Conservation (phyloP, 495 filamentous ascomycete genomes). For the Pyrenula massariospora region DNA sequence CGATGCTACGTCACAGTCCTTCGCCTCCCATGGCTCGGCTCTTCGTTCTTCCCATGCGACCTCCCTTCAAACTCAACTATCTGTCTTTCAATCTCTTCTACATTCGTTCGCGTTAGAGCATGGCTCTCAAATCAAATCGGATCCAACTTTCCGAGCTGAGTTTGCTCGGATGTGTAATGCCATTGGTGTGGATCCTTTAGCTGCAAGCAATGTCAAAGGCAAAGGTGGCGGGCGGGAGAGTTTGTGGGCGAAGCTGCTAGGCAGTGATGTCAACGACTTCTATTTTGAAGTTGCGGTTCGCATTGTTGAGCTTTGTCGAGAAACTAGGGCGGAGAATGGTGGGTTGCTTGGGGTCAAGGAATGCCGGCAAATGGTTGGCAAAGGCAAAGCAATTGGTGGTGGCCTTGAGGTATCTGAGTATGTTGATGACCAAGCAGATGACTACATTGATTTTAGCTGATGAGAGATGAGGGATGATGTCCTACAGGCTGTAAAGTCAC, state of each 20-base stretch:
- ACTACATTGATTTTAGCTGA: neutral
- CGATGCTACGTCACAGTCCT: slow-evolving; percentile 67
- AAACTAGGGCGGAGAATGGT: slow-evolving; percentile 82
- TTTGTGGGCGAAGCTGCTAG: slow-evolving; percentile 88
- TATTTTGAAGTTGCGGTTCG: slow-evolving; percentile 93
- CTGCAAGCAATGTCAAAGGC: slow-evolving; percentile 51
- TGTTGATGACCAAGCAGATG: slow-evolving; percentile 2
- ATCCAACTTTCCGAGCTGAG: slow-evolving; percentile 88
- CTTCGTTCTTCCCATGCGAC: slow-evolving; percentile 70
- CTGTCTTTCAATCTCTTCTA: slow-evolving; percentile 87
- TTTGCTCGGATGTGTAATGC: slow-evolving; percentile 97
- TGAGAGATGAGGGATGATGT: slow-evolving; percentile 63
- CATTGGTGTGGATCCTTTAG: slow-evolving; percentile 90
- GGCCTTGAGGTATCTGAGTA: slow-evolving; percentile 62
- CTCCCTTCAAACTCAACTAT: slow-evolving; percentile 80
- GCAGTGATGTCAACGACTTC: slow-evolving; percentile 88
- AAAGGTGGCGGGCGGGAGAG: slow-evolving; percentile 44
- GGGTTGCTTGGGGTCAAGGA: slow-evolving; percentile 80
- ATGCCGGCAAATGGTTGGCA: slow-evolving; percentile 59
- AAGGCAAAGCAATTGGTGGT: slow-evolving; percentile 60
- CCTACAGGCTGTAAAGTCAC: slow-evolving; percentile 73
- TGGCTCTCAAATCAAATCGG: slow-evolving; percentile 86
- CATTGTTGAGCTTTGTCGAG: slow-evolving; percentile 85
- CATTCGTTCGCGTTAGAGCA: slow-evolving; percentile 92
- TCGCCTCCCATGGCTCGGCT: slow-evolving; percentile 75